These are phyloP conservation scores for Dactylellina haptotyla DNA, from an alignment of 2,329 filamentous ascomycete genomes.

Conservation along the genomic window DNA sequence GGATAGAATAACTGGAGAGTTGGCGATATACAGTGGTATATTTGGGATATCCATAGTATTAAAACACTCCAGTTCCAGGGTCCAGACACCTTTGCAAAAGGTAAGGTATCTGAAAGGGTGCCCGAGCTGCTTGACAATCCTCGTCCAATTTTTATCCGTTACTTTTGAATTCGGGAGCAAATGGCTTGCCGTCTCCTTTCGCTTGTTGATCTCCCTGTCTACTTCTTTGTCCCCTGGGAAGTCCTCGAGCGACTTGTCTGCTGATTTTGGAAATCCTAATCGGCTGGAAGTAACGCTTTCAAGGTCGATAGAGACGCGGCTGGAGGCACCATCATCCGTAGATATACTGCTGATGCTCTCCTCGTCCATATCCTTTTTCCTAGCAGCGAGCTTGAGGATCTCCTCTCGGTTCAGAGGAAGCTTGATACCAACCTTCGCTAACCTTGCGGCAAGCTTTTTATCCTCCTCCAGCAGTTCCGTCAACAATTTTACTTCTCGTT, in stretches of 20 bases:
- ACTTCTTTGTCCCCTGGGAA: constrained; percentile 48
- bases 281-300: constrained; percentile 32
- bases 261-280: neutral
- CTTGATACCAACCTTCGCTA: constrained; percentile 40
- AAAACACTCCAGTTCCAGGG: constrained; percentile 42
- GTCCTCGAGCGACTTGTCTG: neutral
- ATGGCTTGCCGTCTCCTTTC: constrained; percentile 39
- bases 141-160: constrained; percentile 35
- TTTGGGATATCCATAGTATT: constrained; percentile 44
- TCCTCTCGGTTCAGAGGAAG: constrained; percentile 42
- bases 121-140: constrained; percentile 27
- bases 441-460: constrained; percentile 33
- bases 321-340: constrained; percentile 22
- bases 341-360: constrained; percentile 36
- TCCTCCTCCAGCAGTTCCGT: constrained; percentile 46
- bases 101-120: constrained; percentile 40
- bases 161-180: constrained; percentile 33
- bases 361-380: constrained; percentile 21
- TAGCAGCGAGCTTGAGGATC: constrained; percentile 31
- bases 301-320: constrained; percentile 17
- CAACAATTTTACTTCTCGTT: constrained; percentile 39
- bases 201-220: constrained; percentile 43
- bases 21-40: constrained; percentile 50
- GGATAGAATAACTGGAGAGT: constrained; percentile 46
- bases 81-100: constrained; percentile 51